Conservation (phyloP, 2,329 filamentous ascomycete genomes). For the Colletotrichum caudatum region DNA sequence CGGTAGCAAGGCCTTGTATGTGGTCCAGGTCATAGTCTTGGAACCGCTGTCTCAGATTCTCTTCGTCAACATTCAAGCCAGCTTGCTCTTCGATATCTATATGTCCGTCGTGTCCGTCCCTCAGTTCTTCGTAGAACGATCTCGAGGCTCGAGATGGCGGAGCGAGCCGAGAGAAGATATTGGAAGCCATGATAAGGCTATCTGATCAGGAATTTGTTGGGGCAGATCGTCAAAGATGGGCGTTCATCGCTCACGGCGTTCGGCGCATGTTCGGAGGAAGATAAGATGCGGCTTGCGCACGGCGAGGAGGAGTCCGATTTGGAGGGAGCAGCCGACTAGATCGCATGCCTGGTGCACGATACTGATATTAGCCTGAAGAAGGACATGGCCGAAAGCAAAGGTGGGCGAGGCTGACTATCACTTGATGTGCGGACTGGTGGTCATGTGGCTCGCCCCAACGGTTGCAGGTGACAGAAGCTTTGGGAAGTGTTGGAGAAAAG, state of each 20-base stretch:
- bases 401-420: slow-evolving; percentile 2
- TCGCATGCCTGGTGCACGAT: neutral
- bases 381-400: neutral
- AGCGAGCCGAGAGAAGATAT: slow-evolving; percentile 60
- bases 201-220: neutral
- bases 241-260: slow-evolving; percentile 24
- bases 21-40: slow-evolving; percentile 62
- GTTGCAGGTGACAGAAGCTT: slow-evolving; percentile 30
- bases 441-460: slow-evolving; percentile 18
- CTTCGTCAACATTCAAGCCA: slow-evolving; percentile 62
- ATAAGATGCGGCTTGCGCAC: slow-evolving; percentile 1
- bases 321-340: neutral
- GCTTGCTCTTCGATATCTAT: slow-evolving; percentile 57
- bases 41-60: slow-evolving; percentile 65
- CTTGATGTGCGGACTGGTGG: slow-evolving; percentile 12
- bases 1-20: slow-evolving; percentile 56
- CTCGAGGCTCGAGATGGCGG: slow-evolving; percentile 51
- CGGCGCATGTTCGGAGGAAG: slow-evolving; percentile 16
- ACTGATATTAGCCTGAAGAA: slow-evolving; percentile 1
- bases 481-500: slow-evolving; percentile 2
- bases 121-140: slow-evolving; percentile 65
- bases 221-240: slow-evolving; percentile 1
- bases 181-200: slow-evolving; percentile 56
- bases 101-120: slow-evolving; percentile 54
- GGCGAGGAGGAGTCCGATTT: neutral